These are phyloP conservation scores for Pseudogymnoascus sp. DNA, from an alignment of 2,329 filamentous ascomycete species.

Conservation along the genomic window DNA sequence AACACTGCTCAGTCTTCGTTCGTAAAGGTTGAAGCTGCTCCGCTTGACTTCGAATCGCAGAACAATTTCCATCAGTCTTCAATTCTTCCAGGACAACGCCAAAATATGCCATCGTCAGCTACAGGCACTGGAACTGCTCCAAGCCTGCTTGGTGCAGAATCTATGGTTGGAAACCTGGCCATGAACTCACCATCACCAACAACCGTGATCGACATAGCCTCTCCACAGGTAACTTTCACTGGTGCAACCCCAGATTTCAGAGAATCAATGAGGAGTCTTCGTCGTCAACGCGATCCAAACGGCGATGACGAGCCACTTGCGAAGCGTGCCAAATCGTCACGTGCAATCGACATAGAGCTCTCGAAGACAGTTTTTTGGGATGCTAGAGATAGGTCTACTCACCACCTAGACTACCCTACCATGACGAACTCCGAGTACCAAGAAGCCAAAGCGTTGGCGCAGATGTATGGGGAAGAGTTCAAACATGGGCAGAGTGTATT, in stretches of 20 bases:
- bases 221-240: constrained; percentile 14
- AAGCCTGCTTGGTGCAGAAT: constrained; percentile 28
- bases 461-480: constrained; percentile 44
- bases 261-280: constrained; percentile 22
- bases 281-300: constrained; percentile 24
- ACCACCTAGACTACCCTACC: constrained; percentile 54
- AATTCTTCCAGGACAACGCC: neutral
- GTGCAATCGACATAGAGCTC: constrained; percentile 49
- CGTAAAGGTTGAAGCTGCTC: neutral
- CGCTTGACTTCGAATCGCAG: neutral
- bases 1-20: neutral
- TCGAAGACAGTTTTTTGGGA: constrained; percentile 52
- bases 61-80: neutral
- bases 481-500: constrained; percentile 42
- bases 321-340: constrained; percentile 42
- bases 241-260: constrained; percentile 10
- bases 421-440: constrained; percentile 53
- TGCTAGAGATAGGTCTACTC: constrained; percentile 42
- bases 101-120: neutral
- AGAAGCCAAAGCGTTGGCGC: constrained; percentile 45
- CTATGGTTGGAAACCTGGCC: constrained; percentile 26
- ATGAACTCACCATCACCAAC: constrained; percentile 26
- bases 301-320: constrained; percentile 31
- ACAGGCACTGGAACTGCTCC: constrained; percentile 19
- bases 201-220: constrained; percentile 12